A percentile compares a stretch with the other conserved stretches of the same genome.
phyloP scores from a whole-genome alignment of 192 early-diverging fungal species.

The Rhizoclosmatium globosum region DNA sequence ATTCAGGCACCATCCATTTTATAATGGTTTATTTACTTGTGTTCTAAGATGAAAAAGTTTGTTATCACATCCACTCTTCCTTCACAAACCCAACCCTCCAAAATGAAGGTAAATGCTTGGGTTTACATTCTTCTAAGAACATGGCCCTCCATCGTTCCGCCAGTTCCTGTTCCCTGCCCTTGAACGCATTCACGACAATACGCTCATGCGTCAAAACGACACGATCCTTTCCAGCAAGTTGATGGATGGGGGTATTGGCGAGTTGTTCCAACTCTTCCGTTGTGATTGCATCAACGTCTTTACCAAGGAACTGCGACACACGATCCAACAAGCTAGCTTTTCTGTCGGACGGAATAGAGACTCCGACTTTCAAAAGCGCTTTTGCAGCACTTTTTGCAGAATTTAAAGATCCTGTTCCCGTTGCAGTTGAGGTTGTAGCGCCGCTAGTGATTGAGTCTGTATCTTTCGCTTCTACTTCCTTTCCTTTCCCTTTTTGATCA shows the following conservation, averaged over 20 bases:
- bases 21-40: too few species aligned
- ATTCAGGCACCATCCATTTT: too few species aligned
- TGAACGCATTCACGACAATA: constrained; percentile 18
- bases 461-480: background rate
- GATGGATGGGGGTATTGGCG: background rate
- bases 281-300: background rate
- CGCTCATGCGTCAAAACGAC: background rate
- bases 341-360: background rate
- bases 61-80: background rate
- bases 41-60: too few species aligned
- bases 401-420: background rate
- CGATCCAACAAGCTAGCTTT: background rate
- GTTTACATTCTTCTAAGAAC: constrained; percentile 1
- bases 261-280: background rate
- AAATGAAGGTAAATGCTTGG: background rate
- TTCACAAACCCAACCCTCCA: constrained; percentile 25
- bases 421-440: too few species aligned
- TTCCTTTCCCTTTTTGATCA: background rate
- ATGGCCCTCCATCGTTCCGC: background rate
- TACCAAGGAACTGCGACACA: constrained; percentile 1
- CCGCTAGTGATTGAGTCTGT: background rate
- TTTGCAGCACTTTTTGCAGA: constrained; percentile 18
- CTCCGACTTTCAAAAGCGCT: constrained; percentile 4
- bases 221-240: background rate
- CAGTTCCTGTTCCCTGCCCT: constrained; percentile 12